Base-by-base conservation (phyloP, 2,329 filamentous ascomycete genomes). In the Ophiostoma ulmi region DNA sequence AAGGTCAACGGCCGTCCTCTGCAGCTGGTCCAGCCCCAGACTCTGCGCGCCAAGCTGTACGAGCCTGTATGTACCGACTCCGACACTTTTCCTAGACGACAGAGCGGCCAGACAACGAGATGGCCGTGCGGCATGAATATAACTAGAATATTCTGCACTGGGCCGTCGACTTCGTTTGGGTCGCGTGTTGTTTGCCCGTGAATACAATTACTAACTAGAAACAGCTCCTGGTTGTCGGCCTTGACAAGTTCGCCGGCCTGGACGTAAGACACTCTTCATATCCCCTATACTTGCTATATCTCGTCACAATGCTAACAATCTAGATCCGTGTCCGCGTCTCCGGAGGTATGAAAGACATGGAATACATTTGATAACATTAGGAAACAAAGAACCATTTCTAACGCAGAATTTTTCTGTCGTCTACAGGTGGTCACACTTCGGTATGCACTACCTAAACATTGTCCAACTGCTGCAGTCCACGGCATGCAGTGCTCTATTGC, bases 1-100 rank as follows among this genome's bases (percentile, higher is more conserved):
- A 97, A 96, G 88, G 95, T 97, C 85, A 99, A 98, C 88, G 95
- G 95, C 85, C 92, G 93, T 83, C 95, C 95, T 80, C 90, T 99
- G 52, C 67, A 69, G 41, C 72, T 75, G 70, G 75, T 75, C 22
- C 74, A 75, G 63, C 74, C 74, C 70, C 72, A 73, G 72, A 74
- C 72, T 38, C 73, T 75, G 52, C 74, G 74, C 65, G 72, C 72
- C 66, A 73, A 91, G 89, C 94, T 98, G 85, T 99, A 99, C 90
- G 95, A 99, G 87, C 95, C 95, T 79, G 86, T 75, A 75, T 35
- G 74, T 74, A 3, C 14, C 44, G 41, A 68, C 64, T 22, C 14
- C 65, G 65, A 67, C 65, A 39, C 36, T 38, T 20, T 13, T 22
- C 8, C 31, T 31, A 31, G 31, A 31, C 31, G 31, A 31, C 31